Conservation (phyloP, 2,329 filamentous ascomycete species). For the Beauveria sp. region DNA sequence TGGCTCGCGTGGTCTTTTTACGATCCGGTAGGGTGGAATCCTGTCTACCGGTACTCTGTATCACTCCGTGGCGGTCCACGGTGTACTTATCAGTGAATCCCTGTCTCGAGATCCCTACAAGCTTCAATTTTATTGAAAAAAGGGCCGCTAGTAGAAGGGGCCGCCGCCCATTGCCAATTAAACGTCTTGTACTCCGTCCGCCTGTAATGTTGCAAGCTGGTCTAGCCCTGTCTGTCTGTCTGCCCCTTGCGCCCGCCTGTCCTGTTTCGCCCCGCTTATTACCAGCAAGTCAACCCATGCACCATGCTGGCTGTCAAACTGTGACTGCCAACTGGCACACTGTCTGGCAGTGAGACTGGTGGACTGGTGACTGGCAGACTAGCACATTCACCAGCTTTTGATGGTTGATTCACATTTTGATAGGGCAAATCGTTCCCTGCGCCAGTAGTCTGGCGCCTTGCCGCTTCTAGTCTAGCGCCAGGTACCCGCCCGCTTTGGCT, state of each 20-base stretch:
- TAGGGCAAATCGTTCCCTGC: background rate
- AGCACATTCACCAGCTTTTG: background rate
- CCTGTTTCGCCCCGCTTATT: background rate
- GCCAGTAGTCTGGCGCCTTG: background rate
- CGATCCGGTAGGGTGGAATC: background rate
- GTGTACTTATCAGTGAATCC: background rate
- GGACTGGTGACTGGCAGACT: no score
- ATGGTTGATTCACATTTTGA: background rate
- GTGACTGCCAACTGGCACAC: no score
- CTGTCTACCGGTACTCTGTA: no score
- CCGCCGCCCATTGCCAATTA: no score
- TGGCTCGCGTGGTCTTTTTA: background rate
- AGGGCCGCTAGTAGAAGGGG: no score
- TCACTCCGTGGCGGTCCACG: no score
- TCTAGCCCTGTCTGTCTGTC: background rate
- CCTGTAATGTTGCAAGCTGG: background rate
- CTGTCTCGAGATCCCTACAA: background rate
- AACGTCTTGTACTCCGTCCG: no score
- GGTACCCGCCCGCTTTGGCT: conserved; percentile 3
- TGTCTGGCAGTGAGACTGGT: no score
- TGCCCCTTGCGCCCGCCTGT: background rate
- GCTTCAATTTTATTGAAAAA: no score
- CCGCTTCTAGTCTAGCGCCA: conserved; percentile 5
- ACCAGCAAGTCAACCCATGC: no score
- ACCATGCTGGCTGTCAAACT: no score